Percentiles rank a stretch among this genome's conserved stretches.
phyloP scores from a whole-genome alignment of 129 eudicot genomes.

The Saposhnikovia divaricata region DNA sequence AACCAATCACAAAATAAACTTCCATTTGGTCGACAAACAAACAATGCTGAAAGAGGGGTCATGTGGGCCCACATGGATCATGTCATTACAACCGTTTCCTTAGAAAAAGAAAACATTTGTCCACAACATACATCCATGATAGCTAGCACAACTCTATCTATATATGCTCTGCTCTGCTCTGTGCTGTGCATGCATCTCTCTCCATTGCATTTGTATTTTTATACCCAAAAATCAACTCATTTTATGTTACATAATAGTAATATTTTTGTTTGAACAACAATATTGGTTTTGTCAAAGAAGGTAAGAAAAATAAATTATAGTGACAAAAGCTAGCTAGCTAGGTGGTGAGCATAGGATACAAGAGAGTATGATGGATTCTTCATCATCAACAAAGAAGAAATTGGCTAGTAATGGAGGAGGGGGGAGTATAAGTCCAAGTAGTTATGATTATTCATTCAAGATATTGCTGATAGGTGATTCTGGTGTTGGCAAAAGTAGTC shows the following conservation, averaged over 20 bases:
- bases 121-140: background rate
- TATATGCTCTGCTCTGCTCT: background rate
- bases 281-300: background rate
- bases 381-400: conserved; percentile 5
- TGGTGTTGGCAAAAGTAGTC: conserved; percentile 81
- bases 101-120: conserved; percentile 30
- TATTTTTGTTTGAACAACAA: background rate
- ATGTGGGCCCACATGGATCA: conserved; percentile 25
- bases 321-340: background rate
- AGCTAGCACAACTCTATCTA: too few relatives aligned
- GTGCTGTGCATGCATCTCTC: background rate
- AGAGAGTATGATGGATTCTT: conserved; percentile 28
- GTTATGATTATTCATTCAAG: conserved; percentile 81
- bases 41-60: conserved; percentile 12
- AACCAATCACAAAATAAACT: background rate
- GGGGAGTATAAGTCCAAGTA: conserved; percentile 28
- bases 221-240: background rate
- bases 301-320: background rate
- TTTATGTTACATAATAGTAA: background rate
- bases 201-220: background rate
- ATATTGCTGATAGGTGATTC: conserved; percentile 74
- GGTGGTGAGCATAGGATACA: background rate
- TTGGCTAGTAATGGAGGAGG: conserved; percentile 18
- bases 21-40: conserved; percentile 4
- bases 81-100: conserved; percentile 33